Base-by-base conservation (phyloP, 2,329 filamentous ascomycete genomes). In the Fusarium sp. region DNA sequence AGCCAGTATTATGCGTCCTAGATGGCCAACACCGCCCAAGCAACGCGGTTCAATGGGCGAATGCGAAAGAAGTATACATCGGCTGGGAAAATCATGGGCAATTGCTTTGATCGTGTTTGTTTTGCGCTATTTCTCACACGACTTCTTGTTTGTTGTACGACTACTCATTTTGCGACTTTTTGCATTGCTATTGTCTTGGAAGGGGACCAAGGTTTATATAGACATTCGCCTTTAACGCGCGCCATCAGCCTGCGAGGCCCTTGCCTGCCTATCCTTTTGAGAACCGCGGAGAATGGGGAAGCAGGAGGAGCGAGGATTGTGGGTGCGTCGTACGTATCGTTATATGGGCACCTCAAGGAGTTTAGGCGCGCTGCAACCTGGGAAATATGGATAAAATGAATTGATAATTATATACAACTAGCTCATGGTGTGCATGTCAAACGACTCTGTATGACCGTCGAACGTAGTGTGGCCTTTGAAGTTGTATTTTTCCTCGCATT, bases 381-480 rank as follows among this genome's bases (percentile, higher is more conserved):
- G 57, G 44, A 56, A 44, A 44, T 38, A 60, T 36, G 53, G 65
- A 69, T 69, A 69, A 64, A 69, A 64, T 66, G 64, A 62, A 62
- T 54, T 55, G 27, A 29, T 44, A 52, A 50, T 47, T 46, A 31
- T 49, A 35, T 49, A 53, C 14, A 43, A 27, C 36, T 32, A 9
- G 6, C 15, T 13, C 17, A 19, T 29, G 23, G 9, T 4, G 9
- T 29, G 27, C n/a, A n/a, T 9, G 11, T 13, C 9, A 29, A 13
- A 9, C 27, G 27, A 13, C 9, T 8, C 31, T 6, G 13, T 13
- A 5, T 14, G 13, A 5, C 23, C 23, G 23, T 25, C 5, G 13
- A 33, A 10, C 7, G 6, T 11, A 4, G 5, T 10, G 4, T 19
- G 19, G 19, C 17, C 17, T 37, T 19, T 19, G 6, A 37, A 21